A percentile compares a stretch with the other conserved stretches of the same genome.
Conservation (phyloP, 768 basidiomycete genomes). For the Termitomyces sp. region DNA sequence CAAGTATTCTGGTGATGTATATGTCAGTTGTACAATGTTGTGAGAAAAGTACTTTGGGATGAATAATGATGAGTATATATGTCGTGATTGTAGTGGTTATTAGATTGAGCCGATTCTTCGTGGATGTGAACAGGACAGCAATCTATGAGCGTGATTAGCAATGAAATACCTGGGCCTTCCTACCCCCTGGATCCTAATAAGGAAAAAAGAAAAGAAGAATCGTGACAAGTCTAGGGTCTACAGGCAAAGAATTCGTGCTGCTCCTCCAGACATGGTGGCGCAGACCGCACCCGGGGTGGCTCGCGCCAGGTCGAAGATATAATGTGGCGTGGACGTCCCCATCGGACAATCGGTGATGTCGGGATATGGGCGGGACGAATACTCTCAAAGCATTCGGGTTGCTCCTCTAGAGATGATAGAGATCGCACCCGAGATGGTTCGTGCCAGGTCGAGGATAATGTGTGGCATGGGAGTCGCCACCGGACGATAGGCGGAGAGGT, state of each 20-base stretch:
- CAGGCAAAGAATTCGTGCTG: slow-evolving; percentile 1
- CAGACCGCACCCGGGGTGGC: slow-evolving; percentile 16
- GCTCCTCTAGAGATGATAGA: slow-evolving; percentile 10
- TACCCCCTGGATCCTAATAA: slow-evolving; percentile 17
- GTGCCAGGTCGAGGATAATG: slow-evolving; percentile 8
- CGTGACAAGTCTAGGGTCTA: background rate
- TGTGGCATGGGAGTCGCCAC: slow-evolving; percentile 12
- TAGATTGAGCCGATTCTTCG: background rate
- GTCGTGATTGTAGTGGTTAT: background rate
- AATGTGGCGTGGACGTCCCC: slow-evolving; percentile 11
- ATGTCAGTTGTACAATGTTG: slow-evolving; percentile 6
- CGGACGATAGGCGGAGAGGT: slow-evolving; percentile 20
- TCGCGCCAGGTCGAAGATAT: slow-evolving; percentile 11
- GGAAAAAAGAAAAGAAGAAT: slow-evolving; percentile 1
- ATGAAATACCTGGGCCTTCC: slow-evolving; percentile 12
- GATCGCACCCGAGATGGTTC: slow-evolving; percentile 16
- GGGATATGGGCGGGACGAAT: background rate
- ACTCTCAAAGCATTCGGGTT: slow-evolving; percentile 4
- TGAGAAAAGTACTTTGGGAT: background rate
- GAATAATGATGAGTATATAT: background rate
- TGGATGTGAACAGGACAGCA: background rate
- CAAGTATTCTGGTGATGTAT: background rate
- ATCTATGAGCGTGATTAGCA: slow-evolving; percentile 1
- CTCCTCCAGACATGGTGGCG: slow-evolving; percentile 10
- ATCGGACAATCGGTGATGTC: slow-evolving; percentile 17